Evolutionary conservation across 768 basidiomycete genomes (phyloP).

Genomic region (Antrodiella citrinella): DNA sequence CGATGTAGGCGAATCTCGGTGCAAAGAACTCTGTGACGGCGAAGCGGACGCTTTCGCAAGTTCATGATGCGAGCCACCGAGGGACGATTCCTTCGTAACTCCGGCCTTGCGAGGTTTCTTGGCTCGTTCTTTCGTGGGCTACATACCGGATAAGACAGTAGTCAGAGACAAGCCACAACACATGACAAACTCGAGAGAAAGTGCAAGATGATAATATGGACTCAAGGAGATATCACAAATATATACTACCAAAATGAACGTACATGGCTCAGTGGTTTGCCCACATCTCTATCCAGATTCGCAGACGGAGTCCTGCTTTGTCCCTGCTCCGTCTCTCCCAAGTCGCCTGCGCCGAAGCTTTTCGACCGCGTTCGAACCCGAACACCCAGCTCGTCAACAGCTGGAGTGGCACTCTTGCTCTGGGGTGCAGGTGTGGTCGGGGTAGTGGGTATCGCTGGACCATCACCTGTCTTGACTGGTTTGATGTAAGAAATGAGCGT

Average conservation of each 20-base stretch:
- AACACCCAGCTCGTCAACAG: conserved; percentile 33
- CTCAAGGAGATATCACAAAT: conserved; percentile 20
- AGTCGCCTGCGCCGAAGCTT: conserved; percentile 17
- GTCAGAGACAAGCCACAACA: conserved; percentile 21
- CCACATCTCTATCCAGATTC: conserved; percentile 15
- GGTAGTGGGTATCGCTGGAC: conserved; percentile 19
- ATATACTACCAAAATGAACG: conserved; percentile 63
- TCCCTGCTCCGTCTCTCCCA: conserved; percentile 15
- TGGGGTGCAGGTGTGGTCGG: conserved; percentile 14
- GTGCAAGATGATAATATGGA: conserved; percentile 4
- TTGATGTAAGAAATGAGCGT: conserved; percentile 64
- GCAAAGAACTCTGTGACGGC: too few relatives aligned
- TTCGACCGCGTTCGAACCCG: conserved; percentile 27
- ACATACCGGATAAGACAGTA: conserved; percentile 15
- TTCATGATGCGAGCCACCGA: too few relatives aligned
- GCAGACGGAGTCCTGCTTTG: conserved; percentile 2
- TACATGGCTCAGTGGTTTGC: conserved; percentile 77
- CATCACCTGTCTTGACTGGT: conserved; percentile 39
- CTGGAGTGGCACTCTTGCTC: conserved; percentile 8
- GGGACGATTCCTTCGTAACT: not conserved
- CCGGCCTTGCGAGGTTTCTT: conserved; percentile 54
- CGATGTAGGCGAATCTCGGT: too few relatives aligned
- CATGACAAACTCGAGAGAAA: conserved; percentile 24
- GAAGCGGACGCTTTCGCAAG: too few relatives aligned
- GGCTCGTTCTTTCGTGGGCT: conserved; percentile 73